phyloP scores from a whole-genome alignment of 108 stramenopile genomes.

The Conticribra weissflogii region DNA sequence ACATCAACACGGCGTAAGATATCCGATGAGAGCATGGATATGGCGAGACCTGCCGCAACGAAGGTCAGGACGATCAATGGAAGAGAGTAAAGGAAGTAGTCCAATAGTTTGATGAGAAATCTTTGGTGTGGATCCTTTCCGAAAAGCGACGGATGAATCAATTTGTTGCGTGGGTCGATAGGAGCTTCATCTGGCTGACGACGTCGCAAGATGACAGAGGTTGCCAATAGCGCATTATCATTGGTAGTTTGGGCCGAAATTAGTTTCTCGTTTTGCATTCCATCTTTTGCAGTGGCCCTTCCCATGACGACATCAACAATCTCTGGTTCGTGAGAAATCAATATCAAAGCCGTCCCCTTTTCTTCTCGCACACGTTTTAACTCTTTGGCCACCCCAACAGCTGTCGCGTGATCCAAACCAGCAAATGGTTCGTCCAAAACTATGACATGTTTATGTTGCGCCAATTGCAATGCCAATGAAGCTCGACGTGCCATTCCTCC shows the following conservation, averaged over 20 bases:
- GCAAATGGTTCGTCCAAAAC: slow-evolving; percentile 87
- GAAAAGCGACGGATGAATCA: slow-evolving; percentile 38
- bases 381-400: slow-evolving; percentile 72
- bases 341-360: slow-evolving; percentile 60
- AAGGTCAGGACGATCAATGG: slow-evolving; percentile 80
- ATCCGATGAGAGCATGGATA: slow-evolving; percentile 79
- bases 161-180: slow-evolving; percentile 8
- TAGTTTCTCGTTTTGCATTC: background rate
- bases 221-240: slow-evolving; percentile 3
- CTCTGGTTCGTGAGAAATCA: slow-evolving; percentile 83
- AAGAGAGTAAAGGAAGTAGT: slow-evolving; percentile 70
- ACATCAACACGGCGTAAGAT: slow-evolving; percentile 70
- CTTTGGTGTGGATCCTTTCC: slow-evolving; percentile 52
- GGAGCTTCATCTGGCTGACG: slow-evolving; percentile 34
- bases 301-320: slow-evolving; percentile 73
- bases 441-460: slow-evolving; percentile 80
- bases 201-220: slow-evolving; percentile 38
- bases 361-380: slow-evolving; percentile 57
- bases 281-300: slow-evolving; percentile 18
- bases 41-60: slow-evolving; percentile 77
- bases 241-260: background rate
- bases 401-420: slow-evolving; percentile 65
- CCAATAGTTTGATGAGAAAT: slow-evolving; percentile 58
- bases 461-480: slow-evolving; percentile 76
- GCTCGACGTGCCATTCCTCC: slow-evolving; percentile 89